These are phyloP conservation scores for Penicillium sp. DNA, from an alignment of 2,329 filamentous ascomycete species.

Conservation along the genomic window DNA sequence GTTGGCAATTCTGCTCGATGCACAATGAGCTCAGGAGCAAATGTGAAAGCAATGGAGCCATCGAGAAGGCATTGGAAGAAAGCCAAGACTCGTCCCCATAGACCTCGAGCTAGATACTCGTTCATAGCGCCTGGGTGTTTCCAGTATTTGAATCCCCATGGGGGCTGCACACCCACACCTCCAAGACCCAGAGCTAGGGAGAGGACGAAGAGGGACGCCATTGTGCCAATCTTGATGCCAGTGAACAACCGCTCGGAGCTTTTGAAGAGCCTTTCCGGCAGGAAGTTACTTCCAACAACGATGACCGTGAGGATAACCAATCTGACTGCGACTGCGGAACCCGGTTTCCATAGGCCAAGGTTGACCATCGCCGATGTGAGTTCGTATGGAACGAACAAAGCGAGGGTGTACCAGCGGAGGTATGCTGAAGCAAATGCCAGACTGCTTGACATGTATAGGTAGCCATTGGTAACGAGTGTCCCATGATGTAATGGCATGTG, in stretches of 20 bases:
- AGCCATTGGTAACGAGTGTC: constrained; percentile 41
- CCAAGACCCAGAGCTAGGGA: constrained; percentile 54
- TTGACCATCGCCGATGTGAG: constrained; percentile 65
- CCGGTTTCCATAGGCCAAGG: constrained; percentile 57
- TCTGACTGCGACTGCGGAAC: constrained; percentile 40
- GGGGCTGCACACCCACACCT: constrained; percentile 47
- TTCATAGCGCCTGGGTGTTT: constrained; percentile 49
- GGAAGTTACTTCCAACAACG: constrained; percentile 50
- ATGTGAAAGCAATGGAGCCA: constrained; percentile 53
- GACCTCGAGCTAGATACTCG: constrained; percentile 46
- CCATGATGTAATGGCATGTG: constrained; percentile 40
- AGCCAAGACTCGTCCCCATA: constrained; percentile 50
- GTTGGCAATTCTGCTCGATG: constrained; percentile 47
- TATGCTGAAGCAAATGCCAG: constrained; percentile 41
- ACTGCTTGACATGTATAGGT: constrained; percentile 40
- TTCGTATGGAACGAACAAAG: constrained; percentile 54
- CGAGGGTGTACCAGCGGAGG: constrained; percentile 47
- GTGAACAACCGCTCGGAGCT: constrained; percentile 52
- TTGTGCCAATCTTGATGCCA: constrained; percentile 49
- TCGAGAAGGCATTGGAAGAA: constrained; percentile 51
- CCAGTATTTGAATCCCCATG: constrained; percentile 54
- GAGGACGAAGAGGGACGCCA: constrained; percentile 49
- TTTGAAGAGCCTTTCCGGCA: constrained; percentile 50
- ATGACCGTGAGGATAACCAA: constrained; percentile 57
- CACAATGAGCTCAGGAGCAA: constrained; percentile 54